Evolutionary conservation across 2,329 filamentous ascomycete genomes (phyloP), one percentile per base, ranked within the genome.

Genomic region (Helicocarpus griseus): DNA sequence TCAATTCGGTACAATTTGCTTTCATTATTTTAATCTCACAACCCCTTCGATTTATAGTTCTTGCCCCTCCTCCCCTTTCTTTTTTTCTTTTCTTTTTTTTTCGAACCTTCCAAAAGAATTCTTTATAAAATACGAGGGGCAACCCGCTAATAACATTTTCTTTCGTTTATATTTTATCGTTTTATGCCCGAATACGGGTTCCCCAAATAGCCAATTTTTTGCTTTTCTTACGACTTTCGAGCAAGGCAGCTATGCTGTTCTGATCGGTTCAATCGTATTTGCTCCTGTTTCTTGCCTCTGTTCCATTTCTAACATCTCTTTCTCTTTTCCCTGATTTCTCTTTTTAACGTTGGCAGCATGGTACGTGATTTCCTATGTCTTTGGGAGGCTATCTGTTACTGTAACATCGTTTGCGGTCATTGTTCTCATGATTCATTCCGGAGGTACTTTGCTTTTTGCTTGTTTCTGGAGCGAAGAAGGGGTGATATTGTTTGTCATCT

Each of bases 71-170:
- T 31, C 19, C 19, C n/a, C 31, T 38, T 40, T 6, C n/a, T 28
- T 39, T 13, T 31, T 50, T 39, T 29, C 13, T 8, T 40, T 51
- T 48, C 45, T 52, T 54, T 53, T 33, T 39, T n/a, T 43, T 35
- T 22, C 51, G 26, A 49, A 40, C 24, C 48, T 22, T 49, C 55
- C 38, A 57, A 46, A 54, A 57, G 36, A 54, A 36, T 41, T 56
- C 60, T 45, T 29, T 45, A 45, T 45, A 45, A 33, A 45, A n/a
- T 31, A 29, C 41, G n/a, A 19, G 41, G 41, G 41, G 41, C 64
- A 57, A 65, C 63, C 65, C 63, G 56, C 54, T 66, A 66, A 65
- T 65, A 46, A 54, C 53, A 50, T 50, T 58, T 54, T 55, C 54
- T 55, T 49, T 43, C 51, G 39, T 43, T 44, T 19, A 50, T 49